Evolutionary conservation across 345 rosid genomes (phyloP).

Genomic region (Microcos paniculata): DNA sequence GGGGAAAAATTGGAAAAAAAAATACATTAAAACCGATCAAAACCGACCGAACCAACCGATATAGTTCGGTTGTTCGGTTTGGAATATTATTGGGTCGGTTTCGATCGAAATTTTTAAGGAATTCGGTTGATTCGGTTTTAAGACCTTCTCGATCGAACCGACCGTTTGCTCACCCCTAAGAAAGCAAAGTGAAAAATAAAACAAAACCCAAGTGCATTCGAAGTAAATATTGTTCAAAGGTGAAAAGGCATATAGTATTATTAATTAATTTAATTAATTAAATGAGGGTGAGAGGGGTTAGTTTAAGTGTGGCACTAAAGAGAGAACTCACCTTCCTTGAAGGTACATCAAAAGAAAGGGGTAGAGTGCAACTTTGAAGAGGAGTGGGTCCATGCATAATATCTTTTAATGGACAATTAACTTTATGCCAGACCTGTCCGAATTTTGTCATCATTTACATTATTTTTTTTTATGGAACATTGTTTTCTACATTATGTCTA

Average conservation of each 20-base stretch:
- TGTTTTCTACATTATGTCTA: not conserved
- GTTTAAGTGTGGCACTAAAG: not conserved
- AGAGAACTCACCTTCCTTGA: not conserved
- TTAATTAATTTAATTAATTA: too few relatives aligned
- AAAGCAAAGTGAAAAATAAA: not conserved
- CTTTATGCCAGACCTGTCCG: conserved; percentile 11
- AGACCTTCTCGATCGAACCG: too few relatives aligned
- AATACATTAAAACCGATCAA: too few relatives aligned
- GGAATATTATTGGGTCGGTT: too few relatives aligned
- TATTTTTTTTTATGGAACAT: too few relatives aligned
- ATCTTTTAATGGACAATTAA: conserved; percentile 3
- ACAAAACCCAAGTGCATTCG: not conserved
- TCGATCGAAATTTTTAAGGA: too few relatives aligned
- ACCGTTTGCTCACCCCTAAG: too few relatives aligned
- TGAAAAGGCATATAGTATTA: not conserved
- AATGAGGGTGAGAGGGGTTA: not conserved
- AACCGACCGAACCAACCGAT: too few relatives aligned
- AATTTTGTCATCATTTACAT: not conserved
- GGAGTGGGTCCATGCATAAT: not conserved
- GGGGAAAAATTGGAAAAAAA: too few relatives aligned
- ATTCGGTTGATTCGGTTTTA: too few relatives aligned
- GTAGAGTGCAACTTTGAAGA: not conserved
- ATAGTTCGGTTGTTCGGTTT: too few relatives aligned
- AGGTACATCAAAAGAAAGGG: not conserved
- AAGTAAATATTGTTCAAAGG: not conserved